Evolutionary conservation across 352 stramenopile species (phyloP).

Genomic region (Globisporangium spiculum): DNA sequence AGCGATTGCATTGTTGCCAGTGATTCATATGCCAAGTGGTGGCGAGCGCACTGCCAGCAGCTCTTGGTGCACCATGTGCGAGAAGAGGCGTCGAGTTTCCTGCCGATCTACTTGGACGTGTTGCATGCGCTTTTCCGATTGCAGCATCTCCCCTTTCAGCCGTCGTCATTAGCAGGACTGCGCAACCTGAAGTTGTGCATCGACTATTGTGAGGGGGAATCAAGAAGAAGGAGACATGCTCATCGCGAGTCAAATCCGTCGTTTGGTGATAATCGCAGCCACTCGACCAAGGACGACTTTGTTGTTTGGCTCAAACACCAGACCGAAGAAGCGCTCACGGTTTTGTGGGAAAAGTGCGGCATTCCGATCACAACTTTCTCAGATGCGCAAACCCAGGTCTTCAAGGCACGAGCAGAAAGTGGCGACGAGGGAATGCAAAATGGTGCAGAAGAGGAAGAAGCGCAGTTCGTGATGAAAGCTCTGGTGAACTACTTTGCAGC

Average conservation of each 20-base stretch:
- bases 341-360: constrained; percentile 33
- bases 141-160: constrained; percentile 34
- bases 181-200: constrained; percentile 42
- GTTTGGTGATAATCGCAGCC: neutral
- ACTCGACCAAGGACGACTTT: constrained; percentile 16
- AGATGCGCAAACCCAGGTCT: constrained; percentile 5
- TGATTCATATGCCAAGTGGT: constrained; percentile 6
- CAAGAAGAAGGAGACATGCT: neutral
- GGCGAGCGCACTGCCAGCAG: constrained; percentile 17
- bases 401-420: neutral
- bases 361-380: constrained; percentile 32
- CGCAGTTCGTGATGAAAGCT: neutral
- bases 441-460: neutral
- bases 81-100: constrained; percentile 35
- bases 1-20: constrained; percentile 20
- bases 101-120: constrained; percentile 43
- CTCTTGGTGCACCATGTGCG: constrained; percentile 28
- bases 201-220: constrained; percentile 16
- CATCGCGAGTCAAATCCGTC: neutral
- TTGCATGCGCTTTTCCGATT: constrained; percentile 59
- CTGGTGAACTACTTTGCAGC: constrained; percentile 5
- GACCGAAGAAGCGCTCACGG: constrained; percentile 38
- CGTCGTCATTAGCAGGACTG: constrained; percentile 29
- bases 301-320: constrained; percentile 39
- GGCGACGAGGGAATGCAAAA: neutral